Percentiles rank a stretch among this genome's conserved stretches.
Conservation (phyloP, 2,329 filamentous ascomycete genomes). For the Cytospora leucostoma region DNA sequence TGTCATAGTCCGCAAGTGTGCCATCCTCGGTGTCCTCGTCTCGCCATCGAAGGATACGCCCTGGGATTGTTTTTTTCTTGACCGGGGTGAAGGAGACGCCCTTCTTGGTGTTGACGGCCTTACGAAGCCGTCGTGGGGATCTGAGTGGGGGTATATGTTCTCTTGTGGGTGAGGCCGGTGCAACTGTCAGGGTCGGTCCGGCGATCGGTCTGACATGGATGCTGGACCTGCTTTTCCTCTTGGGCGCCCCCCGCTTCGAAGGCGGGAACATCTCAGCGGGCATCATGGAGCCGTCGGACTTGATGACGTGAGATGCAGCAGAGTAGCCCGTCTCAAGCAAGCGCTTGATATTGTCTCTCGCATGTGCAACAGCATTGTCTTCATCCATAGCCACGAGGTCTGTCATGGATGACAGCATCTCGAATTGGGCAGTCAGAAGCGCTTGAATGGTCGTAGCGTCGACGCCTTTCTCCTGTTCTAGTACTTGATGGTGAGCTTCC, state of each 20-base stretch:
- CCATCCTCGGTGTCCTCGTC: conserved; percentile 85
- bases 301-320: conserved; percentile 80
- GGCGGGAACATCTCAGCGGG: conserved; percentile 70
- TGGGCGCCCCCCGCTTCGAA: conserved; percentile 72
- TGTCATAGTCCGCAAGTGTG: conserved; percentile 84
- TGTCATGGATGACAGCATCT: conserved; percentile 80
- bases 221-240: conserved; percentile 61
- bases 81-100: conserved; percentile 79
- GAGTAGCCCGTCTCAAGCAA: conserved; percentile 76
- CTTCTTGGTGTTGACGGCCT: conserved; percentile 64
- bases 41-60: conserved; percentile 85
- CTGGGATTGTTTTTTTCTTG: conserved; percentile 70
- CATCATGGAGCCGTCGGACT: conserved; percentile 72
- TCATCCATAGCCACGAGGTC: conserved; percentile 82
- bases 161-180: conserved; percentile 18
- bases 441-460: conserved; percentile 80
- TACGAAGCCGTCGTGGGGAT: conserved; percentile 76
- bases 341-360: conserved; percentile 73
- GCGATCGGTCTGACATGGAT: conserved; percentile 47
- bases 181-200: conserved; percentile 41
- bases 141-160: conserved; percentile 58
- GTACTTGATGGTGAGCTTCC: conserved; percentile 73
- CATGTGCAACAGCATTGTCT: conserved; percentile 77
- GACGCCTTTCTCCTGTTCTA: conserved; percentile 81
- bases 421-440: conserved; percentile 86